Base-by-base conservation (phyloP, 768 basidiomycete genomes). In the Suillus fuscotomentosus region DNA sequence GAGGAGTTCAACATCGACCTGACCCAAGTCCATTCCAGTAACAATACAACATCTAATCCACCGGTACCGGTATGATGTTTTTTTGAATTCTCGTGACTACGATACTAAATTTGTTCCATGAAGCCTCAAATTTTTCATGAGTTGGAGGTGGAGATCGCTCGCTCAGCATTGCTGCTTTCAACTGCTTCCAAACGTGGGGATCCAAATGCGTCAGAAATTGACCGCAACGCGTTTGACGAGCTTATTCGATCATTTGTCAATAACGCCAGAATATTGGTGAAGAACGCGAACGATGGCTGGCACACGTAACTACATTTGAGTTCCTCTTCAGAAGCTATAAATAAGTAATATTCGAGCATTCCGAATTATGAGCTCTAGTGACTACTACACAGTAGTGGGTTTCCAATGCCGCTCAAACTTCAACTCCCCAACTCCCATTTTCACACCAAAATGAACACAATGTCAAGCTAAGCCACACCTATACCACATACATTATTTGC, bases 1-100 rank as follows among this genome's bases (percentile, higher is more conserved):
- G 95, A 98, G 75, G 89, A 97, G 67, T 96, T 95, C 73, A 84
- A 82, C 67, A 89, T 99, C 67, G 97, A 99, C 79, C 83, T 99
- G 57, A 99, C 97, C 1, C 94, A 96, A 77, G 97, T 99, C 56
- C 86, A 86, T 2, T 83, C 88, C 5, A 81, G 81, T 34, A 53
- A 54, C 20, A 34, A 54, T 9, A 70, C 77, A 14, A 75, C 83
- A 3, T 76, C 83, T 1, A 81, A 76, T 60, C 31, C 31, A 31
- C 31, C 31, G 31, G 76, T 78, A 63, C 81, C 84, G 51, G 90
- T 91, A 72, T 68, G 85, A 77, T 36, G 51, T 50, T 24, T 50
- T 50, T 53, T 27, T 14, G 39, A 45, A 15, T 22, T 51, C 31
- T 48, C n/a, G 60, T 65, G 11, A 20, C 42, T 42, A 31, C 2